Evolutionary conservation across 108 stramenopile species (phyloP).

Genomic region (Ochromonas danica): DNA sequence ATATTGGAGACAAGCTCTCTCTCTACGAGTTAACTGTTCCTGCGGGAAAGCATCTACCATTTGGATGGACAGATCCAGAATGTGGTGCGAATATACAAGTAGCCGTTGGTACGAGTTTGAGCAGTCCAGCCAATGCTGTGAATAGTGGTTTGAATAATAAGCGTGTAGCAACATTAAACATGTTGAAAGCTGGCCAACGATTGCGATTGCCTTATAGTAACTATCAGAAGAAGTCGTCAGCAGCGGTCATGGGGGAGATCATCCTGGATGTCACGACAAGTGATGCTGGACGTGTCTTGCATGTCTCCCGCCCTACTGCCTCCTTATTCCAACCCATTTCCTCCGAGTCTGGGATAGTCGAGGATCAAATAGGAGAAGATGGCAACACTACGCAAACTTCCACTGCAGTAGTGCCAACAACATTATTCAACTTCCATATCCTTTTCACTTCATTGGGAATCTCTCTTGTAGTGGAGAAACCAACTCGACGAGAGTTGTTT

Average conservation of each 20-base stretch:
- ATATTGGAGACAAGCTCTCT: background rate
- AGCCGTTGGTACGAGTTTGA: background rate
- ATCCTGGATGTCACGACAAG: background rate
- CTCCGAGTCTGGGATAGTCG: too few species aligned
- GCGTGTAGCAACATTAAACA: slow-evolving; percentile 7
- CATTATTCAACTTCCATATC: background rate
- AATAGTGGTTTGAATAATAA: too few species aligned
- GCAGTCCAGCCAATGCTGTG: too few species aligned
- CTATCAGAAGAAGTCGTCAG: background rate
- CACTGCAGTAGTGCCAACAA: too few species aligned
- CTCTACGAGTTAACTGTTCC: background rate
- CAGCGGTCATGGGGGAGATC: background rate
- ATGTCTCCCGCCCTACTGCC: too few species aligned
- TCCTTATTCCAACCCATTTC: too few species aligned
- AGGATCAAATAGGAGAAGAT: too few species aligned
- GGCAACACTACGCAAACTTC: too few species aligned
- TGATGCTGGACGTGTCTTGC: background rate
- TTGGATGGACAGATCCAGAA: slow-evolving; percentile 12
- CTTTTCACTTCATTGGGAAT: slow-evolving; percentile 8
- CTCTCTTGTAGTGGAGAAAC: slow-evolving; percentile 18
- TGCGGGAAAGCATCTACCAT: background rate
- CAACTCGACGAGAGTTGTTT: slow-evolving; percentile 25
- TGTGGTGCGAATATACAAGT: background rate
- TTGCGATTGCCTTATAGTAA: slow-evolving; percentile 20
- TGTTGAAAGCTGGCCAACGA: slow-evolving; percentile 22